These are phyloP conservation scores for Phanerochaete carnosa DNA, from an alignment of 768 basidiomycete species.

Conservation along the genomic window DNA sequence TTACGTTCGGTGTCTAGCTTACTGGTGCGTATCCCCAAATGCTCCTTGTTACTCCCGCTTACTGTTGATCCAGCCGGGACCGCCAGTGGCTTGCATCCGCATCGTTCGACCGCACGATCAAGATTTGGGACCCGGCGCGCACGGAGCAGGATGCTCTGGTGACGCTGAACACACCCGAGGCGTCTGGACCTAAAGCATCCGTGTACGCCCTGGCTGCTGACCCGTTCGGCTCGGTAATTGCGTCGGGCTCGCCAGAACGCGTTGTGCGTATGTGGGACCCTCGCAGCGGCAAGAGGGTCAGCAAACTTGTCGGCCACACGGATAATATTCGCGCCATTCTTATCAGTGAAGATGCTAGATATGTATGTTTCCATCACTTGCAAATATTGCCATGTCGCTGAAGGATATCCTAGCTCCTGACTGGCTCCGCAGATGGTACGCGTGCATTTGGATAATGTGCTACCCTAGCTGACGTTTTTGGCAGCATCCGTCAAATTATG, in stretches of 20 bases:
- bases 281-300: conserved; percentile 71
- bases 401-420: conserved; percentile 54
- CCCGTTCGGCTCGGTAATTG: conserved; percentile 75
- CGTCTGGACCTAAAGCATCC: conserved; percentile 62
- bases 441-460: neutral
- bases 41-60: conserved; percentile 9
- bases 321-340: conserved; percentile 93
- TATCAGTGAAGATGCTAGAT: conserved; percentile 86
- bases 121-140: conserved; percentile 84
- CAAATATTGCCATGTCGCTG: neutral
- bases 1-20: conserved; percentile 78
- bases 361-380: conserved; percentile 49
- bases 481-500: conserved; percentile 86
- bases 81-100: conserved; percentile 90
- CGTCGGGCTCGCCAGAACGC: conserved; percentile 88
- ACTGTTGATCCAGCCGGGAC: conserved; percentile 51
- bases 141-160: conserved; percentile 47
- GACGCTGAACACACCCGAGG: conserved; percentile 66
- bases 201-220: conserved; percentile 81
- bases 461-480: conserved; percentile 14
- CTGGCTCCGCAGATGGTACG: conserved; percentile 75
- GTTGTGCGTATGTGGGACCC: conserved; percentile 95
- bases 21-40: conserved; percentile 48
- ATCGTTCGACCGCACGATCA: conserved; percentile 91
- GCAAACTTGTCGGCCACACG: conserved; percentile 92